Percentiles rank a stretch among this genome's conserved stretches.
Evolutionary conservation across 129 eudicot species (phyloP).

Genomic region (Flaveria bidentis): DNA sequence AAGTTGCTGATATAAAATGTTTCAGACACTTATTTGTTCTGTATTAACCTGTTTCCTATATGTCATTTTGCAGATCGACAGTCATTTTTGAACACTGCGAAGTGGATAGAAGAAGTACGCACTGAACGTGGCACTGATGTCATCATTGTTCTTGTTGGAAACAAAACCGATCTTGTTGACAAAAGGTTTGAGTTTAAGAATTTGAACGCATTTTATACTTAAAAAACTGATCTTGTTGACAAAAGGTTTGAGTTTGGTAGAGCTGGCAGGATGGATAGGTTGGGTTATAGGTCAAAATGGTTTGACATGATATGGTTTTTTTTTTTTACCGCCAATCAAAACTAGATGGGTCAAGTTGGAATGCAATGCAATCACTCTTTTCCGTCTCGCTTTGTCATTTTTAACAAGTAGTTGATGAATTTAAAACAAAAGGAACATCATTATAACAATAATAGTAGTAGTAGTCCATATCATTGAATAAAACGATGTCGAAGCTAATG

Average conservation of each 20-base stretch:
- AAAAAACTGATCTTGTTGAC: not conserved
- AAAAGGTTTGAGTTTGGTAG: not conserved
- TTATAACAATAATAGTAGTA: not conserved
- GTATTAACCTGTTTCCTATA: slow-evolving; percentile 9
- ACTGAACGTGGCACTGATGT: slow-evolving; percentile 84
- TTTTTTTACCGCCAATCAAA: not conserved
- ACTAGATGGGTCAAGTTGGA: not conserved
- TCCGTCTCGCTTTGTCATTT: not conserved
- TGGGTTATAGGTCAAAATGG: not conserved
- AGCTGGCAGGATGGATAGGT: not conserved
- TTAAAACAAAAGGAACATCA: not conserved
- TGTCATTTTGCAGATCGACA: slow-evolving; percentile 63
- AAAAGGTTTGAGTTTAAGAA: slow-evolving; percentile 56
- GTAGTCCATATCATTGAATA: not conserved
- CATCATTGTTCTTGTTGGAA: slow-evolving; percentile 88
- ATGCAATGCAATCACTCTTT: not conserved
- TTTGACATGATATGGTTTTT: not conserved
- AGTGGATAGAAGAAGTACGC: slow-evolving; percentile 93
- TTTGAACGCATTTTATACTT: slow-evolving; percentile 8
- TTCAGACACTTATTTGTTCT: not conserved
- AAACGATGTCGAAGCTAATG: not conserved
- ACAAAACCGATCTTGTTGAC: slow-evolving; percentile 94
- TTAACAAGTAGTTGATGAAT: not conserved
- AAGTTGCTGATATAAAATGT: slow-evolving; percentile 2
- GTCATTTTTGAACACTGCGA: slow-evolving; percentile 82